phyloP scores from a whole-genome alignment of 805 yeast genomes.

The Maudiozyma pseudohumilis region DNA sequence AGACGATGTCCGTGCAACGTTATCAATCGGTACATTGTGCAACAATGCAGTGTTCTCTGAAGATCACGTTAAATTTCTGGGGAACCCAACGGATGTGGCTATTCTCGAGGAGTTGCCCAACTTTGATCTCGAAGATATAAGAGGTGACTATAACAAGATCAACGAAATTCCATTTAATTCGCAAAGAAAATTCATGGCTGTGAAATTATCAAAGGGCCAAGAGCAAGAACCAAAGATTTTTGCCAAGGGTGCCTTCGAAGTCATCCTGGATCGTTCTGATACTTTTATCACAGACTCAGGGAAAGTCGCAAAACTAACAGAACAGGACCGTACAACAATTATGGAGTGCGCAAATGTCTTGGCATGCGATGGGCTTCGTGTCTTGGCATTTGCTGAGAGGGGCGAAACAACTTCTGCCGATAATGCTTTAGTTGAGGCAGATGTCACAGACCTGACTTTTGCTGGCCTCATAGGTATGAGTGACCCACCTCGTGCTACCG shows the following conservation, averaged over 20 bases:
- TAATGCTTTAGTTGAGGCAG: constrained; percentile 27
- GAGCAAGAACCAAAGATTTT: constrained; percentile 54
- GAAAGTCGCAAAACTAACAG: constrained; percentile 46
- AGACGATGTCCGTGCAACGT: constrained; percentile 42
- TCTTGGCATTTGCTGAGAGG: constrained; percentile 57
- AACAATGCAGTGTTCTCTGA: constrained; percentile 62
- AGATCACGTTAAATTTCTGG: constrained; percentile 63
- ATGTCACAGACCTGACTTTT: constrained; percentile 56
- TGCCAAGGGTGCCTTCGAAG: constrained; percentile 88
- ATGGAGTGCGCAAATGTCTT: constrained; percentile 47
- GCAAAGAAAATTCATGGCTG: constrained; percentile 79
- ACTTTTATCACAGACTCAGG: constrained; percentile 50
- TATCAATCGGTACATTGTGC: constrained; percentile 64
- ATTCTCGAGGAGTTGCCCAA: constrained; percentile 61
- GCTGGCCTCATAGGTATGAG: constrained; percentile 90
- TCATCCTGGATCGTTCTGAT: constrained; percentile 49
- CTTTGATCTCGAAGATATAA: constrained; percentile 62
- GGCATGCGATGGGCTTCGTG: constrained; percentile 80
- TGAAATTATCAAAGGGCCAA: constrained; percentile 33
- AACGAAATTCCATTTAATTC: constrained; percentile 83
- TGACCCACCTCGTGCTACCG: constrained; percentile 93
- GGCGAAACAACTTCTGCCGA: constrained; percentile 31
- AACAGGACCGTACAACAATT: constrained; percentile 38
- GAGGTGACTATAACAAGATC: constrained; percentile 46
- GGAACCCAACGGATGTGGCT: constrained; percentile 95